Evolutionary conservation across 805 yeast genomes (phyloP).

Genomic region (Torulaspora maleeae): DNA sequence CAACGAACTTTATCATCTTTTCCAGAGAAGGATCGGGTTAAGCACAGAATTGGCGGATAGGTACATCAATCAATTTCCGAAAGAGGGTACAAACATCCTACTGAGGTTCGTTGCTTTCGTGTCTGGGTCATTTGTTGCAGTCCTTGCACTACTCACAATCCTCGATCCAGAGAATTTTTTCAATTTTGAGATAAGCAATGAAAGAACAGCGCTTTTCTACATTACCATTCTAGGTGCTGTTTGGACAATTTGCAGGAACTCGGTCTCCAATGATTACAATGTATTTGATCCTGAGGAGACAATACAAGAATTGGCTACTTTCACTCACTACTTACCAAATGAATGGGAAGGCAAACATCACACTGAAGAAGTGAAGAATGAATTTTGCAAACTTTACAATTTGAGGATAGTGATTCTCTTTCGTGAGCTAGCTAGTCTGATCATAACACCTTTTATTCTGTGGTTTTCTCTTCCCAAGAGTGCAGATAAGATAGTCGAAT

Average conservation of each 20-base stretch:
- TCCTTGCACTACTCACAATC: slow-evolving; percentile 68
- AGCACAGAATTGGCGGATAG: slow-evolving; percentile 76
- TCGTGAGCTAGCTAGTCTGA: slow-evolving; percentile 74
- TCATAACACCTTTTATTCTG: slow-evolving; percentile 83
- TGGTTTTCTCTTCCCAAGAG: slow-evolving; percentile 76
- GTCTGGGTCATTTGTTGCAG: slow-evolving; percentile 85
- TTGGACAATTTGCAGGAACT: slow-evolving; percentile 75
- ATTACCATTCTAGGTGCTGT: slow-evolving; percentile 84
- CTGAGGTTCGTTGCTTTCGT: slow-evolving; percentile 65
- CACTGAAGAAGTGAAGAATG: slow-evolving; percentile 75
- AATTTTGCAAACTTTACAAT: slow-evolving; percentile 75
- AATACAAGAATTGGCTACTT: slow-evolving; percentile 72
- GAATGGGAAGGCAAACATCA: slow-evolving; percentile 85
- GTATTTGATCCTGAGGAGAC: slow-evolving; percentile 93
- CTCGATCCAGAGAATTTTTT: slow-evolving; percentile 88
- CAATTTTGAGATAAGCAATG: slow-evolving; percentile 81
- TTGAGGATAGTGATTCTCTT: slow-evolving; percentile 64
- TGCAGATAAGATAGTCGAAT: slow-evolving; percentile 76
- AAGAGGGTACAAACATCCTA: slow-evolving; percentile 56
- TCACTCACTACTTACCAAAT: slow-evolving; percentile 84
- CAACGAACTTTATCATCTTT: slow-evolving; percentile 87
- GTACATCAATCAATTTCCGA: slow-evolving; percentile 89
- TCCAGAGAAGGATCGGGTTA: slow-evolving; percentile 69
- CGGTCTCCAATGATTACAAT: slow-evolving; percentile 57
- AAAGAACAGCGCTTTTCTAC: slow-evolving; percentile 78